Percentiles rank a stretch among this genome's conserved stretches.
Conservation (phyloP, 2,329 filamentous ascomycete species). For the Acrodontium crateriforme region DNA sequence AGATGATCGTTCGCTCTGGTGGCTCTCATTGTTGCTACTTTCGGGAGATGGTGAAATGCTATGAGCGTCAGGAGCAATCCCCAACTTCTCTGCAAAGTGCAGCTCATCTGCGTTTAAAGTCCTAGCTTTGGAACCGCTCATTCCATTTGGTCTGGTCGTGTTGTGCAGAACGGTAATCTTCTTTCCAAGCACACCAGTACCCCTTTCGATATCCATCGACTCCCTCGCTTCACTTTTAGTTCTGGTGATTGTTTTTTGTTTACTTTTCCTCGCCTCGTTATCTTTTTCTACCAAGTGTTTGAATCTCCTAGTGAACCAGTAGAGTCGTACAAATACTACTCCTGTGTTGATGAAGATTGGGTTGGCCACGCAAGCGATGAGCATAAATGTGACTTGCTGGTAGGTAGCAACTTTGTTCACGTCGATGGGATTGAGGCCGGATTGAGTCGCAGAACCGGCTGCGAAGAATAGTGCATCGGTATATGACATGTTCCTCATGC, state of each 20-base stretch:
- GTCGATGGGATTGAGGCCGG: slow-evolving; percentile 68
- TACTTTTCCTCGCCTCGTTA: slow-evolving; percentile 49
- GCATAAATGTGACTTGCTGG: slow-evolving; percentile 50
- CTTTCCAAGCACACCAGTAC: slow-evolving; percentile 49
- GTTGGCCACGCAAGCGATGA: slow-evolving; percentile 60
- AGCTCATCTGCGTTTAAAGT: slow-evolving; percentile 27
- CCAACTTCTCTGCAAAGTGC: slow-evolving; percentile 32
- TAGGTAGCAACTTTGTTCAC: slow-evolving; percentile 33
- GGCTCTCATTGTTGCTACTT: slow-evolving; percentile 11
- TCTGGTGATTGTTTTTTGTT: slow-evolving; percentile 43
- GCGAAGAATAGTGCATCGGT: slow-evolving; percentile 83
- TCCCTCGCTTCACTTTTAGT: slow-evolving; percentile 23
- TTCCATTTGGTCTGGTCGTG: slow-evolving; percentile 39
- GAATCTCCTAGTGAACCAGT: slow-evolving; percentile 97
- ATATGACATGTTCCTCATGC: slow-evolving; percentile 47
- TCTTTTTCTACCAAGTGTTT: slow-evolving; percentile 68
- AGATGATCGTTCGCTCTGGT: slow-evolving; percentile 4
- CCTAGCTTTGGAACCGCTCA: slow-evolving; percentile 35
- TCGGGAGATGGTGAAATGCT: slow-evolving; percentile 24
- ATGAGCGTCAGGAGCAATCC: slow-evolving; percentile 17
- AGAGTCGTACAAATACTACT: slow-evolving; percentile 83
- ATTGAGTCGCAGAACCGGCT: slow-evolving; percentile 78
- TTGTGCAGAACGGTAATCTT: slow-evolving; percentile 53
- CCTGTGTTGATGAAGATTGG: slow-evolving; percentile 74
- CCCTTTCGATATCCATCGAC: slow-evolving; percentile 18